These are phyloP conservation scores for Helianthus annuus DNA, from an alignment of 129 eudicot genomes.

Conservation along the genomic window DNA sequence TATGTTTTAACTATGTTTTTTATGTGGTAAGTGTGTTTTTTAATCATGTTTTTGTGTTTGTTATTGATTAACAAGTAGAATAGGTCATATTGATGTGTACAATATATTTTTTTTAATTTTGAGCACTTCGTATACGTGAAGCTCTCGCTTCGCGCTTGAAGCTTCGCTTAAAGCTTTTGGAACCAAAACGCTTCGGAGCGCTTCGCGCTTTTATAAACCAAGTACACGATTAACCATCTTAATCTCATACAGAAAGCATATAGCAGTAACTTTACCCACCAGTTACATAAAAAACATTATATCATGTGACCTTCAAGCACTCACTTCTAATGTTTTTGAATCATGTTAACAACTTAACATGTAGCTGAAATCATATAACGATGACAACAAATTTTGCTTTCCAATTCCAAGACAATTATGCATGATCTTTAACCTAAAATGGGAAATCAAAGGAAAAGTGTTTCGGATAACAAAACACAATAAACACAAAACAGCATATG, in stretches of 20 bases:
- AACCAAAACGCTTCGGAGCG: no score
- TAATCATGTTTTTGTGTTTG: no score
- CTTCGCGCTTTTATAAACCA: no score
- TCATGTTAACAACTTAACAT: not conserved
- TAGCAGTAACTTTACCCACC: not conserved
- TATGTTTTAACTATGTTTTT: no score
- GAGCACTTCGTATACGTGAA: no score
- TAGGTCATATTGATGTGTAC: no score
- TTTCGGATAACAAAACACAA: not conserved
- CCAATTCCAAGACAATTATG: not conserved
- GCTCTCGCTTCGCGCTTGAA: no score
- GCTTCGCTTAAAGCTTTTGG: no score
- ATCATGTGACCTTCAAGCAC: not conserved
- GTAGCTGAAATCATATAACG: not conserved
- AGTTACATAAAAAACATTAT: not conserved
- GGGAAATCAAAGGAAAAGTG: not conserved
- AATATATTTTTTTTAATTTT: no score
- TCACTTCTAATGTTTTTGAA: not conserved
- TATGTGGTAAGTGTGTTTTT: no score
- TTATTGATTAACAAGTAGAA: no score
- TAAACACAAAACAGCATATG: not conserved
- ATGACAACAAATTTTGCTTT: not conserved
- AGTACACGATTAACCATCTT: constrained; percentile 4
- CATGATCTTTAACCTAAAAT: not conserved
- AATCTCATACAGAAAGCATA: not conserved